These are phyloP conservation scores for Cordyceps fumosorosea DNA, from an alignment of 2,329 filamentous ascomycete genomes.

Conservation along the genomic window DNA sequence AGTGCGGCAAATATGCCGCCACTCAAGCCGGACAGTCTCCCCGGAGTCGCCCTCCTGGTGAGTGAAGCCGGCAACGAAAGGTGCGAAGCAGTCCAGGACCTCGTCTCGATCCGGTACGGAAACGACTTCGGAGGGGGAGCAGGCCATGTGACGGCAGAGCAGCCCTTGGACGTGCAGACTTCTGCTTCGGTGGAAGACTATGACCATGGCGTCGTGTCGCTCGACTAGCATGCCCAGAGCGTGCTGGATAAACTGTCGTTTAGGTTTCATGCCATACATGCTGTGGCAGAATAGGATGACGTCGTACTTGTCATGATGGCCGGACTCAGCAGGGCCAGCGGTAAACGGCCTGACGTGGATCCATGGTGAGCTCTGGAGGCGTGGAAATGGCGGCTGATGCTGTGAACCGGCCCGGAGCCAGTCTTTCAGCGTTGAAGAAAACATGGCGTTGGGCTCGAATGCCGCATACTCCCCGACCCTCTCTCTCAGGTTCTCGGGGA, in stretches of 20 bases:
- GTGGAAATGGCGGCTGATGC: neutral
- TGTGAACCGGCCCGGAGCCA: neutral
- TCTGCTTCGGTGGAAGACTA: neutral
- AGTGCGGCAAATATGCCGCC: conserved; percentile 47
- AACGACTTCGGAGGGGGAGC: neutral
- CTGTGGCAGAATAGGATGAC: conserved; percentile 57
- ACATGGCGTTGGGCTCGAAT: neutral
- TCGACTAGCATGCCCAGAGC: neutral
- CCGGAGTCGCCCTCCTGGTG: conserved; percentile 26
- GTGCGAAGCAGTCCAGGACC: conserved; percentile 42
- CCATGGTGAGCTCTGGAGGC: neutral
- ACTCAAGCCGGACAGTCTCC: conserved; percentile 29
- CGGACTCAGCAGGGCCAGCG: neutral
- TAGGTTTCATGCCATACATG: conserved; percentile 53
- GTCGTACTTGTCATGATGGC: conserved; percentile 38
- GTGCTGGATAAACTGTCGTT: conserved; percentile 17
- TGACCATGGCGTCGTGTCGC: neutral
- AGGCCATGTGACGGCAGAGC: neutral
- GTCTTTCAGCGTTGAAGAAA: neutral
- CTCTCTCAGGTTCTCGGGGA: neutral
- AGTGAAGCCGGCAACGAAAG: conserved; percentile 43
- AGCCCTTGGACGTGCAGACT: neutral
- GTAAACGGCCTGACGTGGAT: neutral
- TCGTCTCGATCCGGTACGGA: conserved; percentile 26
- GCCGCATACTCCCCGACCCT: neutral